Evolutionary conservation across 208 protist genomes (phyloP), one percentile per base, ranked within the genome.

Genomic region (Leishmania mexicana): DNA sequence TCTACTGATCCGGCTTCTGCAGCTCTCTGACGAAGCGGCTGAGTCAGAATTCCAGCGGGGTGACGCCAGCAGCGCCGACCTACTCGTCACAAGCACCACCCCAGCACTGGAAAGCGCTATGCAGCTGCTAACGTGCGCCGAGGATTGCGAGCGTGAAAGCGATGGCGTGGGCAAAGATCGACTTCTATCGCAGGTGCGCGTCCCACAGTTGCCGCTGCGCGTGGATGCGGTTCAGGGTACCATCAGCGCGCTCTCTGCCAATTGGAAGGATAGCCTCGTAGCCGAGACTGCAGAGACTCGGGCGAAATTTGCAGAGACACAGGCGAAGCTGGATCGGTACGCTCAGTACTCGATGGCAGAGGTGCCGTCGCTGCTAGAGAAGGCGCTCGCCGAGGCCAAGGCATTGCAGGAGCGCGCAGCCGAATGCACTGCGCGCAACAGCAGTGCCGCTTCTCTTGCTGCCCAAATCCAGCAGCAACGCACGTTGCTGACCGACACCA

Each of bases 321-420:
- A 84, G 54, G 85, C 84, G 60, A 84, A 40, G 21, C 57, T 96
- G 17, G 90, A 93, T 11, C 91, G 85, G 83, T 96, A 93, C 75
- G 85, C 87, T 4, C 89, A 90, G 75, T 89, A 90, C 68, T 84
- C 74, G 58, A 84, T 94, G 71, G 79, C 81, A 10, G 83, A 85
- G 51, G 85, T 87, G 0, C 80, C 83, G 5, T 85, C 79, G 7
- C 81, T 91, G 40, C 77, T 95, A 38, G 86, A 87, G 78, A 73
- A 87, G 51, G 67, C 85, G 49, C 81, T 79, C 5, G 79, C 73
- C 15, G 58, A 49, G 38, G 60, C 85, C 7, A 78, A 72, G 19
- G 67, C 54, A 71, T 64, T 91, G 35, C 80, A 83, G 62, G 45
- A 70, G 60, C 85, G 75, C 49, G 47, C 80, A 53, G 64, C 38